phyloP scores from a whole-genome alignment of 2,329 filamentous ascomycete species.

The Ascochyta koolunga region DNA sequence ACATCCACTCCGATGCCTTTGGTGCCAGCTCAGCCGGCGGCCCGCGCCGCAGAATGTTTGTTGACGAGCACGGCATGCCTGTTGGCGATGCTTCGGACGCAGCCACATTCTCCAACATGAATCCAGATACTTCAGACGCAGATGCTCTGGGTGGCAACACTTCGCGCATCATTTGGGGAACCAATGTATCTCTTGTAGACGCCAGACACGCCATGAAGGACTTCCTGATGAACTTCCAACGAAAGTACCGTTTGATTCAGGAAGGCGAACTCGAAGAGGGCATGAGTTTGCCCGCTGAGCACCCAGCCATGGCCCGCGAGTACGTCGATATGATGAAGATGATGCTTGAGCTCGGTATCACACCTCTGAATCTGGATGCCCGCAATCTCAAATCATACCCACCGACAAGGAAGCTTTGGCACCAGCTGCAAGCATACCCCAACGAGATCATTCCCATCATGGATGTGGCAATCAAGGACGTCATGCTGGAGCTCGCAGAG shows the following conservation, averaged over 20 bases:
- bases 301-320: constrained; percentile 77
- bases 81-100: constrained; percentile 62
- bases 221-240: constrained; percentile 89
- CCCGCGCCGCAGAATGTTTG: constrained; percentile 63
- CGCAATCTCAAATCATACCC: constrained; percentile 92
- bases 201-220: constrained; percentile 87
- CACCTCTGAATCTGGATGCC: constrained; percentile 85
- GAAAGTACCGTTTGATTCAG: constrained; percentile 90
- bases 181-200: constrained; percentile 91
- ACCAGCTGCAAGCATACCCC: constrained; percentile 91
- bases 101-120: constrained; percentile 68
- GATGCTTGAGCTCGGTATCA: constrained; percentile 86
- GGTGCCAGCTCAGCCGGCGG: constrained; percentile 52
- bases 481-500: constrained; percentile 87
- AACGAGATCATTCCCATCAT: constrained; percentile 96
- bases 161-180: constrained; percentile 91
- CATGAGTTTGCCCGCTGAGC: constrained; percentile 69
- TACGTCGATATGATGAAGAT: constrained; percentile 86
- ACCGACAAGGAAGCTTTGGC: constrained; percentile 89
- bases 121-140: constrained; percentile 90
- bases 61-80: constrained; percentile 68
- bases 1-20: constrained; percentile 79
- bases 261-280: constrained; percentile 78
- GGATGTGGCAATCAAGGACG: constrained; percentile 92
- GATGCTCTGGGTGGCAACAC: constrained; percentile 83